Evolutionary conservation across 2,329 filamentous ascomycete genomes (phyloP), one percentile per base, ranked within the genome.

Genomic region (Phialophora tarda): DNA sequence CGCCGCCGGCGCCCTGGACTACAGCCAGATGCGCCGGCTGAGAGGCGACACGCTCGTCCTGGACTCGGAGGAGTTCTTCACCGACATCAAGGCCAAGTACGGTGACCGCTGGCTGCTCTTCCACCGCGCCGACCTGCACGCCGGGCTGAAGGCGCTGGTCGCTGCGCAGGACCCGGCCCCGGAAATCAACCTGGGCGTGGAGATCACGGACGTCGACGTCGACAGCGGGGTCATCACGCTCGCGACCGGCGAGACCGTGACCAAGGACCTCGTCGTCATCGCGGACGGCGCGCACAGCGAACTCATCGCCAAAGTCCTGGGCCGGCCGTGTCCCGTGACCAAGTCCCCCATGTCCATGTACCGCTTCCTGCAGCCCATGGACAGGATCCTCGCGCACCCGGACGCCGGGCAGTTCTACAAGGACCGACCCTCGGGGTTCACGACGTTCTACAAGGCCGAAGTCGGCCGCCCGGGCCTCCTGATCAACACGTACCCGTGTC

Each of bases 221-320:
- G 70, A 71, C 3, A 47, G 54, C 6, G 73, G 73, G 8, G n/a
- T 54, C 12, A 48, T 74, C n/a, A 47, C 34, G 47, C 62, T 77
- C 1, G 68, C 66, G 2, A 71, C 73, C 41, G 73, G 71, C 4
- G 63, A 70, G 4, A 32, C 48, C 12, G 58, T 73, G 50, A 38
- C 63, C 24, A 75, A 74, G 4, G 76, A 78, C 53, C 62, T 78
- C 2, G 66, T 78, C 6, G 56, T 78, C 26, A 75, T 69, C 7
- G 77, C 74, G 2, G 77, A 78, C 57, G 77, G 77, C 24, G 59
- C 64, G 21, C 68, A 66, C 58, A 68, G 62, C 58, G 53, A 65
- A 14, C 61, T 66, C 41, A 60, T 65, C 24, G 44, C 44, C n/a
- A 63, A 63, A 14, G 62, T 69, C 59, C 62, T 67, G 21, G 64